phyloP scores from a whole-genome alignment of 441 rosid genomes.

The Macaranga tanarius region DNA sequence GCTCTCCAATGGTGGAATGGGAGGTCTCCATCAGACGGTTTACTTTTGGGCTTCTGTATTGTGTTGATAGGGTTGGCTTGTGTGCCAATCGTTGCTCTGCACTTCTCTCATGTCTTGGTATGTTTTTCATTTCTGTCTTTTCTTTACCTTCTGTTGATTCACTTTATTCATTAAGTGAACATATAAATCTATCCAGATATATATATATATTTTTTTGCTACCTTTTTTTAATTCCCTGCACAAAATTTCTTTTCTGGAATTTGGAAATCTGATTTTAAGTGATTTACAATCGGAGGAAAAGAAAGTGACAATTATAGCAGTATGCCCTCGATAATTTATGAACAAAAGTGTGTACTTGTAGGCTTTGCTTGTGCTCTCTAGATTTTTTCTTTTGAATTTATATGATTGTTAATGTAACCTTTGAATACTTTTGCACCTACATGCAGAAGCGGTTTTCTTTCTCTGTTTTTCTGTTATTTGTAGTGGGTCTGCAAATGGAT shows the following conservation, averaged over 20 bases:
- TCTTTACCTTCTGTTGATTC: not conserved
- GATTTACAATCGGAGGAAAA: constrained; percentile 4
- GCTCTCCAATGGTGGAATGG: constrained; percentile 98
- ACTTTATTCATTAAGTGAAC: not conserved
- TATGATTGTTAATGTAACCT: not conserved
- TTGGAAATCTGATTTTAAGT: constrained; percentile 8
- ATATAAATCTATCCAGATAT: too few species aligned
- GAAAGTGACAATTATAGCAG: not conserved
- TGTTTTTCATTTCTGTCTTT: constrained; percentile 19
- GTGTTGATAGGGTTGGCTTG: constrained; percentile 85
- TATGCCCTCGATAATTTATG: not conserved
- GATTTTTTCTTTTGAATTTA: not conserved
- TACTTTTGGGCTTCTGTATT: constrained; percentile 88
- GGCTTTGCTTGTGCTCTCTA: not conserved
- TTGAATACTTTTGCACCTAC: too few species aligned
- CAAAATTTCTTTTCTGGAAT: not conserved
- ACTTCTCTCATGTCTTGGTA: constrained; percentile 93
- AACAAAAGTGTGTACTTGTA: not conserved
- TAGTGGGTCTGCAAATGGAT: not conserved
- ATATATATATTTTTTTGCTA: too few species aligned
- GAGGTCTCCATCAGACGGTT: constrained; percentile 89
- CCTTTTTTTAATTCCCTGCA: not conserved
- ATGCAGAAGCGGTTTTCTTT: not conserved
- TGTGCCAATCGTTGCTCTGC: constrained; percentile 84
- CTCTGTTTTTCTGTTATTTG: not conserved